These are phyloP conservation scores for Tolypocladium capitatum DNA, from an alignment of 2,329 filamentous ascomycete species.

Conservation along the genomic window DNA sequence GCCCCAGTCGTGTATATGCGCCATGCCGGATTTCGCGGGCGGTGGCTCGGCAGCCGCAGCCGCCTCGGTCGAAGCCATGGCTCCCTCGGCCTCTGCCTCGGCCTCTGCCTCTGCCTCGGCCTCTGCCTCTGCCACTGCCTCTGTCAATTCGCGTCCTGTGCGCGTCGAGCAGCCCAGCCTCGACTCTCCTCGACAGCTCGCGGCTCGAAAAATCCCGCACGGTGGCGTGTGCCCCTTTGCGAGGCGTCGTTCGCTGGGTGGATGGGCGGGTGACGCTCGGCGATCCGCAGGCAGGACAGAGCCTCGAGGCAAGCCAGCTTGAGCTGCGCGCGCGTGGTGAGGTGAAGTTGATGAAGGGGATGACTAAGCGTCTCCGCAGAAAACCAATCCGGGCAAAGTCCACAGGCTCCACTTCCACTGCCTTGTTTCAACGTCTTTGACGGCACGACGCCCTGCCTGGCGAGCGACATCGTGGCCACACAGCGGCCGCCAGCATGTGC, in stretches of 20 bases:
- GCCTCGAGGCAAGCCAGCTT: background rate
- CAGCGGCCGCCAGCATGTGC: too few species aligned
- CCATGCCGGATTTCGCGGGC: slow-evolving; percentile 18
- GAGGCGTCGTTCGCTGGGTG: background rate
- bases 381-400: too few species aligned
- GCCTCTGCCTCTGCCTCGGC: background rate
- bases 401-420: too few species aligned
- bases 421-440: too few species aligned
- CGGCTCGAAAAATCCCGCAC: background rate
- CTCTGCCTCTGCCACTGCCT: too few species aligned
- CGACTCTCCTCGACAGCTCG: background rate
- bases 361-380: background rate
- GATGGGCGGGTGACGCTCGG: too few species aligned
- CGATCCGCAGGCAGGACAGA: background rate
- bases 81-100: background rate
- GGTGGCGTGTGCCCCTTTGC: background rate
- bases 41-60: slow-evolving; percentile 2
- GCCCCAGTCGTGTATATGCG: slow-evolving; percentile 31
- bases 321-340: background rate
- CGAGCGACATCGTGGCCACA: too few species aligned
- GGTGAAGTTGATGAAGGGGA: background rate
- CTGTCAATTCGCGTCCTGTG: too few species aligned
- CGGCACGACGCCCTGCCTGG: too few species aligned
- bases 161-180: background rate
- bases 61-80: background rate